Base-by-base conservation (phyloP, 768 basidiomycete species). In the Pisolithus orientalis region DNA sequence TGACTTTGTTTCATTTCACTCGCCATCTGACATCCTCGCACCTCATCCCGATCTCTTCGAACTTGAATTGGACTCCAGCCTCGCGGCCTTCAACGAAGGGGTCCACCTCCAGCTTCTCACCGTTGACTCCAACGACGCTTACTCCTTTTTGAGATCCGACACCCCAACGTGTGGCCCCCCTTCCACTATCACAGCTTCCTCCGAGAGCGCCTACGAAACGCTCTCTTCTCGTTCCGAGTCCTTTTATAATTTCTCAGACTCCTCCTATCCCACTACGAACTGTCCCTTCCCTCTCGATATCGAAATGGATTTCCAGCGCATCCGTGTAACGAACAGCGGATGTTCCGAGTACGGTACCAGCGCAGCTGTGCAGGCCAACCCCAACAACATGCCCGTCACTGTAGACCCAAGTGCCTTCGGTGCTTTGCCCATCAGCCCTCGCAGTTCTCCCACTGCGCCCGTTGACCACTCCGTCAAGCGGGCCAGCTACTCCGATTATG, bases 21-120 rank as follows among this genome's bases (percentile, higher is more conserved):
- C 79, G 56, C 78, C 82, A 59, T 73, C 80, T 53, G 87, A 88
- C 71, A 78, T 87, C 70, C 75, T 82, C 61, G 86, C 85, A 49
- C 87, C 88, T 42, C 80, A 85, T 63, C 85, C 87, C 55, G 88
- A 90, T 75, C 76, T 82, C 57, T 91, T 92, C 72, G 90, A 91
- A 66, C 79, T 79, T 48, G 90, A 92, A 70, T 79, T 92, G 62
- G 89, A 90, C 70, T 75, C 74, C 32, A 79, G 74, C 71, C 80
- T 88, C 61, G 80, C 80, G 60, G 81, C 78, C 42, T 79, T 84
- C 65, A 80, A 85, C 72, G 77, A 82, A 56, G 34, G 34, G 34
- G 70, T 74, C 65, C 76, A 81, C 62, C 74, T 82, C 51, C 80
- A 83, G 65, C 75, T 83, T 56, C 73, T 83, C 58, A 78, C 80